A percentile compares a stretch with the other conserved stretches of the same genome.
phyloP scores from a whole-genome alignment of 148 eudicot genomes.

The Vaccinium darrowii region DNA sequence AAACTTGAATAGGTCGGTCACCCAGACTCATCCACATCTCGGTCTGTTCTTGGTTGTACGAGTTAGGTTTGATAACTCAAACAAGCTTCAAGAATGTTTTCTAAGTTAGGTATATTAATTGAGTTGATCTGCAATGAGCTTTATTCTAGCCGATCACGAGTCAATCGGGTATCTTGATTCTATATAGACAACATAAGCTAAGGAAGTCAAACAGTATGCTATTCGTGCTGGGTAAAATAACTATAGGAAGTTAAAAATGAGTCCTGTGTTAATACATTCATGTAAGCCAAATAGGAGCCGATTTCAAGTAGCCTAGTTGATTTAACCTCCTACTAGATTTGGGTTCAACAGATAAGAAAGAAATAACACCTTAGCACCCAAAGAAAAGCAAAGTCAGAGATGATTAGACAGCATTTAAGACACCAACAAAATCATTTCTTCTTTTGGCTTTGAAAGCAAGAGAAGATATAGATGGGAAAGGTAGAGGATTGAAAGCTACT shows the following conservation, averaged over 20 bases:
- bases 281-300: not conserved
- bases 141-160: not conserved
- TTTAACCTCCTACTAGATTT: not conserved
- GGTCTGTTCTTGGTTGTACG: not conserved
- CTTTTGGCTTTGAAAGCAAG: slow-evolving; percentile 21
- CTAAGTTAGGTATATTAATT: not conserved
- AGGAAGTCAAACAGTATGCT: not conserved
- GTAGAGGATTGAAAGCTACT: slow-evolving; percentile 18
- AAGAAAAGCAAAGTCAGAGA: not conserved
- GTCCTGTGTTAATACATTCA: not conserved
- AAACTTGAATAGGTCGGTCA: not conserved
- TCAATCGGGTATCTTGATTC: not conserved
- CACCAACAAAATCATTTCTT: not conserved
- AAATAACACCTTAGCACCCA: not conserved
- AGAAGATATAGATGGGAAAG: slow-evolving; percentile 15
- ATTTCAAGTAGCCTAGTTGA: not conserved
- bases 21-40: not conserved
- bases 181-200: not conserved
- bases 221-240: not conserved
- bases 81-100: not conserved
- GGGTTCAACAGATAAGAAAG: slow-evolving; percentile 1
- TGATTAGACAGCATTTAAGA: no score
- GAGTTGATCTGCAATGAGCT: not conserved
- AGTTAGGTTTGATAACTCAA: not conserved
- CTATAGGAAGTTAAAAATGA: not conserved